Base-by-base conservation (phyloP, 73 alveolate genomes). In the Paramecium pentaurelia region DNA sequence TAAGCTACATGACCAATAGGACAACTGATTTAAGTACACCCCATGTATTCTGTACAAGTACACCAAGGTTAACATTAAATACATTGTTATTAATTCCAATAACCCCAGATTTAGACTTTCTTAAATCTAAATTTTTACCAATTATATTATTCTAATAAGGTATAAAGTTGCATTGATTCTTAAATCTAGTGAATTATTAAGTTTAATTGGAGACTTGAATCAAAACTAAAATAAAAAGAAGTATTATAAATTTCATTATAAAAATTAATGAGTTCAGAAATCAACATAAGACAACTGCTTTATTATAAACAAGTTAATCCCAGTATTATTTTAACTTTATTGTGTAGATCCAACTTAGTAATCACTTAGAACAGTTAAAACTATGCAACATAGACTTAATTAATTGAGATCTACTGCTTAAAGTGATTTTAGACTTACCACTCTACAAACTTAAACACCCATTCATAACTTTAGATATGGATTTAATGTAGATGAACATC, bases 211-310 rank as follows among this genome's bases (percentile, higher is more conserved):
- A 14, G 30, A 28, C 49, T 1, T 64, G 22, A 9, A 64, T 25
- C 22, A 34, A 11, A 25, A 8, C 20, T 64, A 34, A 28, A 12
- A 34, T 51, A 28, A 64, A 28, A 28, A 30, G 16, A 11, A 64
- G 27, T 28, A 64, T 20, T 28, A 64, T 32, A 5, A 64, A 8
- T 32, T 32, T 64, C 84, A 32, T 64, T 34, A 64, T 25, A 54
- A 54, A 32, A 64, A 64, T 25, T 64, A 32, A 64, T 64, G 84
- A 64, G 84, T 27, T 64, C 51, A 32, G 84, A 64, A 64, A 64
- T 64, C 49, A 64, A 64, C 49, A 64, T 64, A 40, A 64, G 84
- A n/a, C 84, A 64, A 64, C 84, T 64, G 84, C 28, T 64, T 14
- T 64, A 64, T 64, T 64, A 64, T 27, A 64, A 64, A 18, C 16